These are phyloP conservation scores for Suillus occidentalis DNA, from an alignment of 768 basidiomycete genomes.

Conservation along the genomic window DNA sequence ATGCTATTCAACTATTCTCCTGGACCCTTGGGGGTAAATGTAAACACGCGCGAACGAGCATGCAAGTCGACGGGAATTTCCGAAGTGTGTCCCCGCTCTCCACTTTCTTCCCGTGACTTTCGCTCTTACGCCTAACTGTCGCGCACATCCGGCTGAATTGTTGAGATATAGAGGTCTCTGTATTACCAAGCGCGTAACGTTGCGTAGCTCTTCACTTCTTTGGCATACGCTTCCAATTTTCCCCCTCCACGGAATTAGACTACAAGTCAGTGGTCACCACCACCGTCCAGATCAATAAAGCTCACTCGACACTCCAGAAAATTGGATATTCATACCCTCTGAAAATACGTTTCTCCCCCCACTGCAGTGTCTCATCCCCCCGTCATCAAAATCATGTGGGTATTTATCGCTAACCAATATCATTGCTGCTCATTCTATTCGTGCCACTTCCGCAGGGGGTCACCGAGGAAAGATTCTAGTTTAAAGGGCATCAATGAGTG, in stretches of 20 bases:
- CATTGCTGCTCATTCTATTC: conserved; percentile 19
- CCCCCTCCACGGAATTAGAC: conserved; percentile 11
- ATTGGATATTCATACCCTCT: not conserved
- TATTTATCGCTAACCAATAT: not conserved
- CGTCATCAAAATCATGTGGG: not conserved
- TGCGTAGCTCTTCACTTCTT: conserved; percentile 3
- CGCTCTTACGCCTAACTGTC: conserved; percentile 11
- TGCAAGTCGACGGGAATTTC: conserved; percentile 29
- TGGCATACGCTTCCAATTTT: conserved; percentile 3
- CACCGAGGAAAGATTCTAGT: conserved; percentile 18
- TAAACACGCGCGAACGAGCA: conserved; percentile 12
- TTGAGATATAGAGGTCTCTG: conserved; percentile 12
- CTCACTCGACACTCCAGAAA: not conserved
- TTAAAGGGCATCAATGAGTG: conserved; percentile 26
- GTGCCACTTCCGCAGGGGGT: conserved; percentile 25
- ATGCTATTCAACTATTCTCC: conserved; percentile 5
- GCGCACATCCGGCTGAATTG: conserved; percentile 9
- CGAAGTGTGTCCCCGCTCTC: conserved; percentile 19
- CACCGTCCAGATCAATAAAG: conserved; percentile 1
- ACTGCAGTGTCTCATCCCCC: conserved; percentile 1
- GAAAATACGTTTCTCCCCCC: conserved; percentile 3
- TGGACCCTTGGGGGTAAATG: not conserved
- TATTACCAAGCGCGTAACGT: conserved; percentile 15
- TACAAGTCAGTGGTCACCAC: not conserved
- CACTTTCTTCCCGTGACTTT: conserved; percentile 18